Evolutionary conservation across 176 grass and related monocot species (phyloP), one percentile per base, ranked within the genome.

Genomic region (Leersia perrieri): DNA sequence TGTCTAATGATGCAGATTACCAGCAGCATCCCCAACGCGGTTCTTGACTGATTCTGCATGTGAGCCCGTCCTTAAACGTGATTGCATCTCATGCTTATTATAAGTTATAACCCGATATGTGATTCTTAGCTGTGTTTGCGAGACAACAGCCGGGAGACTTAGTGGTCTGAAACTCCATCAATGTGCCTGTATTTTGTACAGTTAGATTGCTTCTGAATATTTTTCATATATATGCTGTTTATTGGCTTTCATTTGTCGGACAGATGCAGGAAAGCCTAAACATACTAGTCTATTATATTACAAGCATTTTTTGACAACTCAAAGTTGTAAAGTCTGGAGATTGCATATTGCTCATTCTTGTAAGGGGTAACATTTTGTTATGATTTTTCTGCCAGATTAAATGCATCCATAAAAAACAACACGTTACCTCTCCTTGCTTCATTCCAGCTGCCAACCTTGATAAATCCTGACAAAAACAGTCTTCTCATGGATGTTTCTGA

Each of bases 11-110:
- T 58, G n/a, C 53, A 58, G 25, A 58, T 10, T 58, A 25, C 20
- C 53, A 58, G 20, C 26, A 62, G 79, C 78, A 87, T 87, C 85
- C 63, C 29, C 38, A 66, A 79, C 81, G 26, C 68, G 81, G 16
- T 34, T 74, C 75, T 58, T 61, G 60, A 84, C 45, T 49, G 30
- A 35, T 47, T 38, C 36, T 15, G 35, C 62, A 5, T 84, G 60
- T 60, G 45, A 31, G 35, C 75, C 3, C 84, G 68, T 68, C 83
- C 75, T 81, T 62, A 60, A 63, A 75, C 87, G 81, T 88, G 87
- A 76, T 25, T 84, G 75, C 87, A 75, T 60, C 75, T 79, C 87
- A 49, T 58, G 62, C 30, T 68, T 68, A 35, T 62, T 51, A 5
- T 79, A 39, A 39, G 34, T n/a, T n/a, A n/a, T n/a, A n/a, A n/a